These are phyloP conservation scores for Colletotrichum destructivum DNA, from an alignment of 2,329 filamentous ascomycete species.

Conservation along the genomic window DNA sequence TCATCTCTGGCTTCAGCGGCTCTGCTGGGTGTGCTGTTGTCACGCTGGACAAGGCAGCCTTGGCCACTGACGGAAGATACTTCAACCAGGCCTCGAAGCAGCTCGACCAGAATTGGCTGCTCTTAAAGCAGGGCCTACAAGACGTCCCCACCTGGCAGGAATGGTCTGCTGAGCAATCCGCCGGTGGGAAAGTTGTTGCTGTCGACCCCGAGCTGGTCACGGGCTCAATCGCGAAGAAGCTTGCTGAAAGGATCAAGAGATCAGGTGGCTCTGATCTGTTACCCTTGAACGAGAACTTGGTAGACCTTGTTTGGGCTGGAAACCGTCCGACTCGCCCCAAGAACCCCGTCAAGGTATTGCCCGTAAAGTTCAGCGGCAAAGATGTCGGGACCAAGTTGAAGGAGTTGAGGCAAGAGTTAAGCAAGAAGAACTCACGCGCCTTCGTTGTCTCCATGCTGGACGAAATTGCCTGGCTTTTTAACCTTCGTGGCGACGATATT, in stretches of 20 bases:
- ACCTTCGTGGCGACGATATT: slow-evolving; percentile 93
- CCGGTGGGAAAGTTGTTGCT: slow-evolving; percentile 88
- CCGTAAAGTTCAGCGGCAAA: slow-evolving; percentile 84
- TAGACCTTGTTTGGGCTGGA: slow-evolving; percentile 90
- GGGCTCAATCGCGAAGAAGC: slow-evolving; percentile 73
- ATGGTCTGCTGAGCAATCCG: slow-evolving; percentile 90
- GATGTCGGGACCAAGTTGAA: slow-evolving; percentile 85
- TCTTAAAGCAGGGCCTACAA: slow-evolving; percentile 93
- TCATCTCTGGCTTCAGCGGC: slow-evolving; percentile 93
- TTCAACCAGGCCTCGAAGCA: slow-evolving; percentile 97
- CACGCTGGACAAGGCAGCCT: slow-evolving; percentile 85
- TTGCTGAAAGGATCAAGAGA: slow-evolving; percentile 89
- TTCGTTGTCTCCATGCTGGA: slow-evolving; percentile 96
- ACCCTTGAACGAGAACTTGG: slow-evolving; percentile 84
- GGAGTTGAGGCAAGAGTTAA: slow-evolving; percentile 90
- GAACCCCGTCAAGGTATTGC: slow-evolving; percentile 81
- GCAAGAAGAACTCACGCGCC: slow-evolving; percentile 89
- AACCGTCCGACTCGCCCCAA: slow-evolving; percentile 81
- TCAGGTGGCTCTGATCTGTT: slow-evolving; percentile 84
- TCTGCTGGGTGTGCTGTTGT: slow-evolving; percentile 95
- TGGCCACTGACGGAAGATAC: slow-evolving; percentile 96
- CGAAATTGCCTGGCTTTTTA: slow-evolving; percentile 99
- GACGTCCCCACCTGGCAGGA: slow-evolving; percentile 98
- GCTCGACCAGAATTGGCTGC: slow-evolving; percentile 90
- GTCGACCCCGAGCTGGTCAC: slow-evolving; percentile 93